Percentiles rank a stretch among this genome's conserved stretches.
Evolutionary conservation across 2,329 filamentous ascomycete species (phyloP).

Genomic region (Fusarium subglutinans): DNA sequence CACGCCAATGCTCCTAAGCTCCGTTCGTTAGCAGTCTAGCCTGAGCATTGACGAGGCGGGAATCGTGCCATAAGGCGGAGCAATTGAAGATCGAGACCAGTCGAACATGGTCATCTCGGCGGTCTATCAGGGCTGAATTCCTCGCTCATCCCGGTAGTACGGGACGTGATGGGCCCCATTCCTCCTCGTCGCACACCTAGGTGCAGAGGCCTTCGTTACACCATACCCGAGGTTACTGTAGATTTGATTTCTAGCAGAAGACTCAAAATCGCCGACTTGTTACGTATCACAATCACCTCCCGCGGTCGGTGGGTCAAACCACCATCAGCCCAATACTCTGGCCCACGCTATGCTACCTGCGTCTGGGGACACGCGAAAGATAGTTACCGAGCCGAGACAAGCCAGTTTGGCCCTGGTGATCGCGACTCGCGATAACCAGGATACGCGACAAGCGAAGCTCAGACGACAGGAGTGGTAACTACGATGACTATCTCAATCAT

Average conservation of each 20-base stretch:
- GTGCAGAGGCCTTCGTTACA: conserved; percentile 22
- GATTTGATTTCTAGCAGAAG: conserved; percentile 11
- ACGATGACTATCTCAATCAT: conserved; percentile 9
- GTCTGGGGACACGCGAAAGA: conserved; percentile 20
- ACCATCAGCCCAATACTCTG: background rate
- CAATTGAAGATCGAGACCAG: conserved; percentile 42
- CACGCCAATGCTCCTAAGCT: conserved; percentile 35
- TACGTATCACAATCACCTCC: conserved; percentile 8
- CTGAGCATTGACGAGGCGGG: conserved; percentile 33
- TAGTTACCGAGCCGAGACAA: conserved; percentile 25
- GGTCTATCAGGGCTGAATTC: conserved; percentile 25
- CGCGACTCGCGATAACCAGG: background rate
- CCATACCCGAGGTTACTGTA: conserved; percentile 33
- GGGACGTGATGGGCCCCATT: conserved; percentile 40
- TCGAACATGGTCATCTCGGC: conserved; percentile 30
- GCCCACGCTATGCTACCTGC: background rate
- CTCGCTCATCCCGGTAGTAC: conserved; percentile 40
- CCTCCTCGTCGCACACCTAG: conserved; percentile 26
- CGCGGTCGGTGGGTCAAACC: background rate
- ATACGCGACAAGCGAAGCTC: conserved; percentile 2
- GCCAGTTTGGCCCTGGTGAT: background rate
- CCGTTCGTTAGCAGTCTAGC: conserved; percentile 32
- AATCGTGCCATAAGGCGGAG: conserved; percentile 44
- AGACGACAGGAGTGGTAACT: conserved; percentile 16
- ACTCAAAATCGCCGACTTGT: conserved; percentile 18